Percentiles rank a stretch among this genome's conserved stretches.
phyloP scores from a whole-genome alignment of 345 rosid genomes.

The Melaleuca alternifolia region DNA sequence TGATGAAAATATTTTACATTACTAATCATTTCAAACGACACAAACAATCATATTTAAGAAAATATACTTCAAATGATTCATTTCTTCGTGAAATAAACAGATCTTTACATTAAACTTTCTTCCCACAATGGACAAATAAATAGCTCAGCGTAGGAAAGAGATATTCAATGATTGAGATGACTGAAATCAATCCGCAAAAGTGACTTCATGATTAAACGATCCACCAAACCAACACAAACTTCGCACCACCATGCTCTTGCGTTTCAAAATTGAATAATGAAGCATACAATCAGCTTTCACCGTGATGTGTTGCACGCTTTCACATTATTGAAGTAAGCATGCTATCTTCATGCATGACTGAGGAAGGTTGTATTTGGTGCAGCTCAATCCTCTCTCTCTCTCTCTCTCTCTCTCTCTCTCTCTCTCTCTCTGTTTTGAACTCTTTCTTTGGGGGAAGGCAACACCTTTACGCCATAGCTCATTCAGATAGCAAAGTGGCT shows the following conservation, averaged over 20 bases:
- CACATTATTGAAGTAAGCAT: neutral
- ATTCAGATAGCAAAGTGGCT: neutral
- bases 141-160: neutral
- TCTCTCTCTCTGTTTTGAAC: neutral
- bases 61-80: neutral
- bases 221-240: neutral
- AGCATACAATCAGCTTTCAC: neutral
- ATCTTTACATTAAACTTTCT: neutral
- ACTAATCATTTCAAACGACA: neutral
- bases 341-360: neutral
- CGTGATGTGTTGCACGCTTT: neutral
- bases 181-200: neutral
- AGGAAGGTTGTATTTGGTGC: slow-evolving; percentile 25
- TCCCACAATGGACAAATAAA: neutral
- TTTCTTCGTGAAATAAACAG: neutral
- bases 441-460: neutral
- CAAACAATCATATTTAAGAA: neutral
- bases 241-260: neutral
- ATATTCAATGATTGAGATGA: neutral
- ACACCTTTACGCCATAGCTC: neutral
- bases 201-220: neutral
- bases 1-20: neutral
- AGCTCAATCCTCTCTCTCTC: neutral
- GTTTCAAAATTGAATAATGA: slow-evolving; percentile 1
- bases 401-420: neutral